Conservation (phyloP, 805 yeast genomes). For the Yamadazyma kitorensis region DNA sequence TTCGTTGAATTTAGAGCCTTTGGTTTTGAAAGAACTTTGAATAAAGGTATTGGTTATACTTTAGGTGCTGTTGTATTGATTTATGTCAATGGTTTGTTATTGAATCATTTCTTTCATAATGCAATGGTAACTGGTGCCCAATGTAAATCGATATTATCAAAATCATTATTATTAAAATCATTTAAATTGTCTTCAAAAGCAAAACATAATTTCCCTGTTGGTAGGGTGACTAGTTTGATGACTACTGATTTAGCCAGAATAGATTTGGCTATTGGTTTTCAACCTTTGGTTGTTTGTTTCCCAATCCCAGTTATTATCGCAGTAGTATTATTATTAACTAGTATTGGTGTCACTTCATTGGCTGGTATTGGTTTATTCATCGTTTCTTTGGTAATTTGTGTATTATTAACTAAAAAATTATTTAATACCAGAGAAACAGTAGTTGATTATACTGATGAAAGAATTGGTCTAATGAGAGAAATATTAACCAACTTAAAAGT, state of each 20-base stretch:
- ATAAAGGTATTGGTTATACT: conserved; percentile 73
- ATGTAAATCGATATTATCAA: conserved; percentile 38
- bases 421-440: conserved; percentile 34
- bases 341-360: conserved; percentile 39
- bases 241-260: conserved; percentile 43
- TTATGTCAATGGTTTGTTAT: conserved; percentile 36
- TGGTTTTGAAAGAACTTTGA: conserved; percentile 41
- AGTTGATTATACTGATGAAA: conserved; percentile 38
- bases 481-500: conserved; percentile 39
- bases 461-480: conserved; percentile 43
- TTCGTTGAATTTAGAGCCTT: conserved; percentile 51
- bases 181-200: conserved; percentile 34
- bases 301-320: conserved; percentile 43
- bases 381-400: conserved; percentile 32
- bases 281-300: conserved; percentile 40
- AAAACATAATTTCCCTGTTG: conserved; percentile 33
- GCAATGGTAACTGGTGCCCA: conserved; percentile 44
- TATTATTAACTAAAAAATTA: conserved; percentile 31
- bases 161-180: conserved; percentile 36
- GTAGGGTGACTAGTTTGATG: conserved; percentile 40
- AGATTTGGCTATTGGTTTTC: conserved; percentile 43
- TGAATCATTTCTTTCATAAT: conserved; percentile 42
- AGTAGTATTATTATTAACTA: conserved; percentile 30
- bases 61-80: conserved; percentile 64
- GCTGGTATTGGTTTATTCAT: conserved; percentile 42